These are phyloP conservation scores for Venturia effusa DNA, from an alignment of 2,329 filamentous ascomycete species.

Conservation along the genomic window DNA sequence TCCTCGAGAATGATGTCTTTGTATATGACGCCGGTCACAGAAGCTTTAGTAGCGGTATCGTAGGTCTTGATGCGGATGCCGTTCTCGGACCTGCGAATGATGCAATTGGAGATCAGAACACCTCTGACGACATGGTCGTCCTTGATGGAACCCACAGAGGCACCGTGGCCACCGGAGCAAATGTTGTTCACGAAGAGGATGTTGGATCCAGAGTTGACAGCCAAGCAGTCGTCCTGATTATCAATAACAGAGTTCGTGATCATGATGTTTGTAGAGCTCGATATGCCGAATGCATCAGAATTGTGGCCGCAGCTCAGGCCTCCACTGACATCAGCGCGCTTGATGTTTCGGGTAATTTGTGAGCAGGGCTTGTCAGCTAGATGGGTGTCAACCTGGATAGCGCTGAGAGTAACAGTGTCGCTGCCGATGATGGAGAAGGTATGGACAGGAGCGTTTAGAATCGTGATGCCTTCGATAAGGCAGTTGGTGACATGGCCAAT, in stretches of 20 bases:
- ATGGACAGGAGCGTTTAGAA: constrained; percentile 46
- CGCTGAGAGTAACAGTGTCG: constrained; percentile 34
- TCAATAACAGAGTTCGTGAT: constrained; percentile 42
- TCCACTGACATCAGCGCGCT: constrained; percentile 13
- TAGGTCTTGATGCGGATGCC: constrained; percentile 45
- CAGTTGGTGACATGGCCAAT: constrained; percentile 27
- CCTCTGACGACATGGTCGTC: constrained; percentile 29
- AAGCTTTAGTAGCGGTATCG: not conserved
- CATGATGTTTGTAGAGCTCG: constrained; percentile 35
- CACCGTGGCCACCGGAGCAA: constrained; percentile 43
- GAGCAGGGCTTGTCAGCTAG: constrained; percentile 35
- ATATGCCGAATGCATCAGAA: constrained; percentile 48
- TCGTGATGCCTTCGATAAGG: constrained; percentile 35
- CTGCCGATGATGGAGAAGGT: constrained; percentile 36
- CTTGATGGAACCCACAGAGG: constrained; percentile 46
- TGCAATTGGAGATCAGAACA: constrained; percentile 24
- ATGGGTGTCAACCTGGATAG: constrained; percentile 46
- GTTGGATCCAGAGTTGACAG: constrained; percentile 44
- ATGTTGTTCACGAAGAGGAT: constrained; percentile 27
- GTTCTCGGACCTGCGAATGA: constrained; percentile 38
- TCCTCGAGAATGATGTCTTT: constrained; percentile 34
- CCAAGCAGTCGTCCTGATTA: constrained; percentile 51
- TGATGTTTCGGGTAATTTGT: constrained; percentile 19
- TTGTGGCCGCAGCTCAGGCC: constrained; percentile 32
- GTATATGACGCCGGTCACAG: constrained; percentile 37